Evolutionary conservation across 2,329 filamentous ascomycete genomes (phyloP), one percentile per base, ranked within the genome.

Genomic region (Penicillium sp.): DNA sequence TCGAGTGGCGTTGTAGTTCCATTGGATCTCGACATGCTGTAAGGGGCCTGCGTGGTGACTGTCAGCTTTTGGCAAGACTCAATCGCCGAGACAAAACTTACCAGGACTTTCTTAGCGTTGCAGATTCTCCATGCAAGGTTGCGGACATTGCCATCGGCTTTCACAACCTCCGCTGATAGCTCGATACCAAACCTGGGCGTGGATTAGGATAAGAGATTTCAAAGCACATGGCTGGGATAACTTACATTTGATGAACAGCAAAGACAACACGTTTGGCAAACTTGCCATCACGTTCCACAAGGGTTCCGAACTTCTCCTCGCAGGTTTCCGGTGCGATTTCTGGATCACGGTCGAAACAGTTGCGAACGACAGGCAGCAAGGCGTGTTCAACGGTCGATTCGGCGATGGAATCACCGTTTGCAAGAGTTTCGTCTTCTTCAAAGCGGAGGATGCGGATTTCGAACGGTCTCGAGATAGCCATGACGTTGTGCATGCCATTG

Each of bases 71-170:
- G 14, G 31, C 38, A 21, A 18, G 16, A 5, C 34, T 42, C 29
- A 54, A 38, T 4, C 7, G 0, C 6, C 8, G 16, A 10, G 2
- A 45, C 36, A 8, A 27, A 27, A 82, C 89, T 78, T 79, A 95
- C 91, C 76, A 97, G 75, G 61, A 96, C 94, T 75, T 92, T 91
- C 80, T 97, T 97, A 34, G 94, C 94, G 71, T 96, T 96, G 72
- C 89, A 94, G 60, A 99, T 90, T 67, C 94, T 84, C 92, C 93
- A 97, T 5, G 92, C 92, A 59, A 99, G 78, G 70, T 96, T 96
- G 68, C 83, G 86, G 56, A 97, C 90, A 64, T 88, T 95, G 5
- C 94, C 91, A 76, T 99, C 94, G 0, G 92, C 92, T 49, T 90
- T 86, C 31, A 99, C 94, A 1, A 97, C 93, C 43, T 91, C 91